phyloP scores from a whole-genome alignment of 768 basidiomycete genomes.

The Collybiopsis luxurians region DNA sequence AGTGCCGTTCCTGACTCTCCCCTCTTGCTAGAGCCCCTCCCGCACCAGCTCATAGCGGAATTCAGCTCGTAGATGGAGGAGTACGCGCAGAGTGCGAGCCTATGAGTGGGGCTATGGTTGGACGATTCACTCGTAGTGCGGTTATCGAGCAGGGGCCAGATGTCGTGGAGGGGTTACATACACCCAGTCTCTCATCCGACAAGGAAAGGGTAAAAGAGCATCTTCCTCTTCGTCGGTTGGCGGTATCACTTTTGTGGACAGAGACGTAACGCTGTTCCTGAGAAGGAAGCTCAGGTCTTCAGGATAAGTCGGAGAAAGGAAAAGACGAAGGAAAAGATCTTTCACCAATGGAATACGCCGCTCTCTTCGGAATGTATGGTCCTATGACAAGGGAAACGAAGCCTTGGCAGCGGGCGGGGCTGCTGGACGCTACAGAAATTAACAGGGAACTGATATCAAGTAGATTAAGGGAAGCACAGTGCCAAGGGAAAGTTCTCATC shows the following conservation, averaged over 20 bases:
- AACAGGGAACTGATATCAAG: slow-evolving; percentile 46
- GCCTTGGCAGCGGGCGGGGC: slow-evolving; percentile 76
- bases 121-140: slow-evolving; percentile 84
- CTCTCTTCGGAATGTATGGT: slow-evolving; percentile 87
- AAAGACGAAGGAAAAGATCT: slow-evolving; percentile 53
- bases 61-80: slow-evolving; percentile 84
- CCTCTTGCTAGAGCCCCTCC: slow-evolving; percentile 46
- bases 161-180: slow-evolving; percentile 65
- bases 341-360: slow-evolving; percentile 79
- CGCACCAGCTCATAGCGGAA: slow-evolving; percentile 59
- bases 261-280: neutral
- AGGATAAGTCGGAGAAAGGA: slow-evolving; percentile 36
- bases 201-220: too few relatives aligned
- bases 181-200: slow-evolving; percentile 33
- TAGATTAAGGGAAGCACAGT: too few relatives aligned
- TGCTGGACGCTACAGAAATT: slow-evolving; percentile 88
- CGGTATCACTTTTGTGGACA: too few relatives aligned
- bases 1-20: slow-evolving; percentile 31
- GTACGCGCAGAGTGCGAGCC: slow-evolving; percentile 93
- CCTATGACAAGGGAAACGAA: slow-evolving; percentile 73
- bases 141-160: slow-evolving; percentile 66
- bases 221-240: too few relatives aligned
- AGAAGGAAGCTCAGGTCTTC: slow-evolving; percentile 16
- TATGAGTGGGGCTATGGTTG: slow-evolving; percentile 88
- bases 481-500: too few relatives aligned